Evolutionary conservation across 306 rosid genomes (phyloP), one percentile per base, ranked within the genome.

Genomic region (Dalbergia cochinchinensis): DNA sequence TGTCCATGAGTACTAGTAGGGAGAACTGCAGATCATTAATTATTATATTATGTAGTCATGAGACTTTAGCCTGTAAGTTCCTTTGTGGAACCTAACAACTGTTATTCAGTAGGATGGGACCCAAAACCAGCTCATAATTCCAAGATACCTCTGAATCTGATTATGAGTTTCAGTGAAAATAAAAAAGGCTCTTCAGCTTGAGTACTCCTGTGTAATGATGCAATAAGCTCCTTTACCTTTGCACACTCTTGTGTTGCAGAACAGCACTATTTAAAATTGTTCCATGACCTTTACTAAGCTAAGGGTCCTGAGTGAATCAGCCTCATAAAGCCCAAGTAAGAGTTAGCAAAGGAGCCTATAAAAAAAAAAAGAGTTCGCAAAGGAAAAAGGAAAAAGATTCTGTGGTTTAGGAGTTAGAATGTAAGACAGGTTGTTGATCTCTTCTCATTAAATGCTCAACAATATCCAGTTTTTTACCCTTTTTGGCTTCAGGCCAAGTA

Each of bases 101-200:
- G 41, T 73, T 73, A 47, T 53, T 39, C 68, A 79, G 66, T 62
- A n/a, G 15, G 22, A 84, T 70, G 82, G 82, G 84, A 63, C 82
- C 83, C 84, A 60, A 71, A 65, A 84, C 74, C 75, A 75, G 69
- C 75, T 80, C 69, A 75, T 31, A 69, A 65, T 63, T 84, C 87
- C 75, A 79, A 72, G 68, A 79, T 65, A 65, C 64, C 62, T 78
- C 26, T 66, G 54, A 63, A 50, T 63, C 58, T 31, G 13, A 65
- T 79, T 76, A 33, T 78, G 51, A 83, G 59, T 83, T 81, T 84
- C 81, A 75, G 88, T 82, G 86, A 86, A 81, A 64, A 70, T 26
- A 26, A 85, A 79, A 85, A 85, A 66, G 41, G 68, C 68, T 58
- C 59, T 66, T 73, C 14, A 81, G 80, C 18, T 78, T 13, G 42